Conservation (phyloP, 2,329 filamentous ascomycete species). For the Parascedosporium putredinis region DNA sequence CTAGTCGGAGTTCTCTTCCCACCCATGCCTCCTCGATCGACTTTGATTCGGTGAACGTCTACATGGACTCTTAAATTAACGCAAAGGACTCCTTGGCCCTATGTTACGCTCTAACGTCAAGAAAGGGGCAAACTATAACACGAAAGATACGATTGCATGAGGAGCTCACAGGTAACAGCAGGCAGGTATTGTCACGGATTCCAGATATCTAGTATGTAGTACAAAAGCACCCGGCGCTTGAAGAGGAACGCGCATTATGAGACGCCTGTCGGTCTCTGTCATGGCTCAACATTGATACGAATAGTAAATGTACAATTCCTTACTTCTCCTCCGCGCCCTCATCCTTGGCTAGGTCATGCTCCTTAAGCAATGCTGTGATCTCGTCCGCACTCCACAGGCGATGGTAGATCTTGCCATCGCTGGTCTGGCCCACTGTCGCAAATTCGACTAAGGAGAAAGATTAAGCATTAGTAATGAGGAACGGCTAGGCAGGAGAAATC, state of each 20-base stretch:
- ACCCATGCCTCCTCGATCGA: no score
- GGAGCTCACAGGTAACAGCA: not conserved
- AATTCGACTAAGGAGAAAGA: conserved; percentile 65
- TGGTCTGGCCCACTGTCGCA: conserved; percentile 91
- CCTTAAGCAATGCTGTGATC: conserved; percentile 86
- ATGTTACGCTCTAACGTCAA: no score
- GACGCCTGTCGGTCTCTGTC: not conserved
- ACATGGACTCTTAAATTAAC: no score
- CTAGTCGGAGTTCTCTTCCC: no score
- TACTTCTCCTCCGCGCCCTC: conserved; percentile 61
- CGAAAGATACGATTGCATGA: no score
- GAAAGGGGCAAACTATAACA: no score
- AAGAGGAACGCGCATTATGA: not conserved
- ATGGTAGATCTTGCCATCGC: conserved; percentile 95
- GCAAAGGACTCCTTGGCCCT: no score
- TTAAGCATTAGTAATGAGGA: not conserved
- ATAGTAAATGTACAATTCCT: conserved; percentile 5
- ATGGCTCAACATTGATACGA: not conserved
- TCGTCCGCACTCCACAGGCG: conserved; percentile 95
- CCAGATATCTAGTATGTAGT: conserved; percentile 7
- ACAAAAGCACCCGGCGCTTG: conserved; percentile 2
- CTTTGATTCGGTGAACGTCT: no score
- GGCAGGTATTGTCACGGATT: conserved; percentile 1
- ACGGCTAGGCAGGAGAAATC: not conserved
- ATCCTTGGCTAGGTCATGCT: conserved; percentile 88